These are phyloP conservation scores for Cucumis cinereus DNA, from an alignment of 306 rosid species.

Conservation along the genomic window DNA sequence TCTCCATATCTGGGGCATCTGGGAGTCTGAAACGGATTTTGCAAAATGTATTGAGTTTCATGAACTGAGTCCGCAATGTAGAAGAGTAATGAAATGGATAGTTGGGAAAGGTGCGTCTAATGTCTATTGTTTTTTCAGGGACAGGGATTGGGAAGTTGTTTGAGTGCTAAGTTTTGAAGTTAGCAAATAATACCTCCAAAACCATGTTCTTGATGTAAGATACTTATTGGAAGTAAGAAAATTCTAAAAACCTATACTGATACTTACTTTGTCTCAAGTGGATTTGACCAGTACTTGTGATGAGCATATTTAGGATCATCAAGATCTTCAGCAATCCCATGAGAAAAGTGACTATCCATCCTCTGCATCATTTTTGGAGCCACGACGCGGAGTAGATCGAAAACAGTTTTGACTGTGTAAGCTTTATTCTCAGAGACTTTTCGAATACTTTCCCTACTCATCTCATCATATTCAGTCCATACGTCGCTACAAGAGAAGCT, in stretches of 20 bases:
- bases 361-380: constrained; percentile 60
- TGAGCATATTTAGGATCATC: constrained; percentile 56
- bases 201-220: not conserved
- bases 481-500: constrained; percentile 32
- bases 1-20: constrained; percentile 63
- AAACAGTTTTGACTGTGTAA: constrained; percentile 33
- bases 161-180: not conserved
- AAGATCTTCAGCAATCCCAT: constrained; percentile 64
- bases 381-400: constrained; percentile 35
- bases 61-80: not conserved
- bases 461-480: constrained; percentile 43
- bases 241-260: not conserved
- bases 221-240: not conserved
- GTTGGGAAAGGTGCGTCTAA: not conserved
- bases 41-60: not conserved
- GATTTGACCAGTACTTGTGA: constrained; percentile 81
- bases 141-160: not conserved
- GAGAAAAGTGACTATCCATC: constrained; percentile 62
- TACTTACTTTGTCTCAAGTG: constrained; percentile 70
- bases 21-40: constrained; percentile 37
- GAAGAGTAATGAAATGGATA: not conserved
- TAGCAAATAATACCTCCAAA: not conserved
- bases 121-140: not conserved
- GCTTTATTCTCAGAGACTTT: constrained; percentile 25
- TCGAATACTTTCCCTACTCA: constrained; percentile 29